phyloP scores from a whole-genome alignment of 2,329 filamentous ascomycete genomes.

The Rutstroemia sp. region DNA sequence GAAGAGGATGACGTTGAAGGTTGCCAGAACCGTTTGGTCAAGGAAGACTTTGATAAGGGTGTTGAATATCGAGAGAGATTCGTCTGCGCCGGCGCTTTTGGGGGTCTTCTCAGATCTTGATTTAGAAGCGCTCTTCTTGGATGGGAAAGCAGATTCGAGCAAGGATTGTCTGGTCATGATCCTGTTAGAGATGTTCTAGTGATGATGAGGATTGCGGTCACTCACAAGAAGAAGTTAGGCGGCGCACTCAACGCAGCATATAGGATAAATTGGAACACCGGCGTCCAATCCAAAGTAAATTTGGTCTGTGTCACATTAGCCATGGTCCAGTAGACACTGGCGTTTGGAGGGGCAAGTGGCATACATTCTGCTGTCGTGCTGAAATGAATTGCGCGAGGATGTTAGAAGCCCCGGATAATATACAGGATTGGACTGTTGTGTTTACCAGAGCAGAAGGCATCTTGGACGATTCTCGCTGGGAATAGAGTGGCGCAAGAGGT shows the following conservation, averaged over 20 bases:
- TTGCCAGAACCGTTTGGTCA: slow-evolving; percentile 54
- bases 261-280: slow-evolving; percentile 69
- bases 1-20: slow-evolving; percentile 59
- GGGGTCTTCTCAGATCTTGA: background rate
- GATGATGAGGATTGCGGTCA: slow-evolving; percentile 5
- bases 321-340: background rate
- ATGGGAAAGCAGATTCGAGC: slow-evolving; percentile 67
- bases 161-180: slow-evolving; percentile 53
- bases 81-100: slow-evolving; percentile 15
- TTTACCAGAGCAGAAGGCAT: slow-evolving; percentile 7
- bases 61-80: slow-evolving; percentile 32
- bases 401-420: slow-evolving; percentile 9
- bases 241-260: slow-evolving; percentile 69
- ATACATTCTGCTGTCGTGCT: slow-evolving; percentile 42
- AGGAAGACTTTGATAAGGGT: slow-evolving; percentile 38
- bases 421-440: slow-evolving; percentile 5
- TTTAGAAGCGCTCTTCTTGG: slow-evolving; percentile 32
- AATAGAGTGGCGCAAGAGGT: no score
- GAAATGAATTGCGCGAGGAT: slow-evolving; percentile 65
- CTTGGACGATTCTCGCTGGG: background rate
- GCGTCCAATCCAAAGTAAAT: slow-evolving; percentile 55
- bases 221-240: slow-evolving; percentile 75
- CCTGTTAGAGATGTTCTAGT: background rate
- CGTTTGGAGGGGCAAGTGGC: background rate
- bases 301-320: slow-evolving; percentile 39